Evolutionary conservation across 176 grass and related monocot species (phyloP).

Genomic region (Thalia dealbata): DNA sequence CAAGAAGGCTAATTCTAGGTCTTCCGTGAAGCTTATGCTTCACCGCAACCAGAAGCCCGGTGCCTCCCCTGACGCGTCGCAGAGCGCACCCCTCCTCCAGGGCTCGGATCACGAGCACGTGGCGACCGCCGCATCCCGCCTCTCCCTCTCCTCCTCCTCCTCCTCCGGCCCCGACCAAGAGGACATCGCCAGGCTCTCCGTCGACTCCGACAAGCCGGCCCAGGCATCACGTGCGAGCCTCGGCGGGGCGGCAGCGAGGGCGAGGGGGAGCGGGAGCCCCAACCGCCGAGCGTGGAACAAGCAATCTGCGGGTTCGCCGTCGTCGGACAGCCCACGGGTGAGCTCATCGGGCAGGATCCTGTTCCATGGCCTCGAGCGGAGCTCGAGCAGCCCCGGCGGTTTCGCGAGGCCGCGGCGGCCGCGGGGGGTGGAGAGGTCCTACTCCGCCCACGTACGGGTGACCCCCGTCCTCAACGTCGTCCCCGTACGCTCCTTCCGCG

Average conservation of each 20-base stretch:
- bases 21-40: constrained; percentile 48
- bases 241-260: constrained; percentile 9
- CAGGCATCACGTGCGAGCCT: constrained; percentile 20
- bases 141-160: constrained; percentile 25
- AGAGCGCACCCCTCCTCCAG: constrained; percentile 54
- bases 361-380: constrained; percentile 52
- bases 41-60: constrained; percentile 40
- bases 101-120: constrained; percentile 16
- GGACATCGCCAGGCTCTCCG: not conserved
- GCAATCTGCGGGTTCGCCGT: constrained; percentile 7
- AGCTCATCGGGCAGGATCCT: constrained; percentile 50
- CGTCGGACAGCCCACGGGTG: constrained; percentile 49
- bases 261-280: constrained; percentile 16
- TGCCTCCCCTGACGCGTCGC: constrained; percentile 33
- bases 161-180: constrained; percentile 40
- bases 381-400: constrained; percentile 49
- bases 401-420: constrained; percentile 23
- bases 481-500: constrained; percentile 48
- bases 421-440: constrained; percentile 48
- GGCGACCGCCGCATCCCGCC: constrained; percentile 3
- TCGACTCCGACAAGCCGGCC: constrained; percentile 24
- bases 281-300: no score
- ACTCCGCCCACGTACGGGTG: constrained; percentile 56
- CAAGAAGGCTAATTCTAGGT: constrained; percentile 29
- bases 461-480: constrained; percentile 48